phyloP scores from a whole-genome alignment of 176 grass and related monocot genomes.

The Hordeum vulgare region DNA sequence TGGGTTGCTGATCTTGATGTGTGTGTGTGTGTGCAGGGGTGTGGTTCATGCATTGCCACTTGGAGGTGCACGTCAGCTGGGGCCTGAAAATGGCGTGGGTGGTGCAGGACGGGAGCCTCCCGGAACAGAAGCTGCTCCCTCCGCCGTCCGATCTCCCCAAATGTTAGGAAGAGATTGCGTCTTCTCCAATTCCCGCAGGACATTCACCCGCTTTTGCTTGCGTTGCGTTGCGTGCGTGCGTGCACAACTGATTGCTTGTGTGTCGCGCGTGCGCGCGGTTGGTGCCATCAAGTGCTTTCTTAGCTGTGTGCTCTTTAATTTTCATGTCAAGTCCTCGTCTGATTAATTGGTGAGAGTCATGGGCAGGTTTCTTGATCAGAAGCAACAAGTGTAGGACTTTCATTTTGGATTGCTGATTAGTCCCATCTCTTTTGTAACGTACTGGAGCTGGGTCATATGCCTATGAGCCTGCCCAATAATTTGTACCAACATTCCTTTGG shows the following conservation, averaged over 20 bases:
- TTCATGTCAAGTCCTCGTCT: conserved; percentile 13
- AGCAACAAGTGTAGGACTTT: neutral
- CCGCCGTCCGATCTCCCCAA: conserved; percentile 69
- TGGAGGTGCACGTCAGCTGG: conserved; percentile 85
- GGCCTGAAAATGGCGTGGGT: conserved; percentile 83
- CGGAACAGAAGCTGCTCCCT: conserved; percentile 63
- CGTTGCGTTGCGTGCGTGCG: neutral
- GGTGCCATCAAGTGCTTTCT: conserved; percentile 22
- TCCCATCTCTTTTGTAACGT: conserved; percentile 33
- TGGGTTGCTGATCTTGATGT: neutral
- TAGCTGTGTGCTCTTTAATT: conserved; percentile 1
- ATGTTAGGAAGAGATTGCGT: conserved; percentile 52
- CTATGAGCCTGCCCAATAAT: conserved; percentile 28
- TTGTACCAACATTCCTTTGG: conserved; percentile 1
- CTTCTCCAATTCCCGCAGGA: conserved; percentile 5
- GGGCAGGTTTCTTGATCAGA: conserved; percentile 16
- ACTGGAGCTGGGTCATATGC: conserved; percentile 4
- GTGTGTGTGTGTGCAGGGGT: conserved; percentile 64
- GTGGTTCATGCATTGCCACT: conserved; percentile 92
- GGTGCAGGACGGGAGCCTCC: conserved; percentile 58
- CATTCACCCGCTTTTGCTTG: conserved; percentile 16
- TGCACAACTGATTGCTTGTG: neutral
- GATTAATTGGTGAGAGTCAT: conserved; percentile 18
- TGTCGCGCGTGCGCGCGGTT: conserved; percentile 13
- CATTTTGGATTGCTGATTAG: conserved; percentile 14